Evolutionary conservation across 2,329 filamentous ascomycete genomes (phyloP).

Genomic region (Fusarium chuoi): DNA sequence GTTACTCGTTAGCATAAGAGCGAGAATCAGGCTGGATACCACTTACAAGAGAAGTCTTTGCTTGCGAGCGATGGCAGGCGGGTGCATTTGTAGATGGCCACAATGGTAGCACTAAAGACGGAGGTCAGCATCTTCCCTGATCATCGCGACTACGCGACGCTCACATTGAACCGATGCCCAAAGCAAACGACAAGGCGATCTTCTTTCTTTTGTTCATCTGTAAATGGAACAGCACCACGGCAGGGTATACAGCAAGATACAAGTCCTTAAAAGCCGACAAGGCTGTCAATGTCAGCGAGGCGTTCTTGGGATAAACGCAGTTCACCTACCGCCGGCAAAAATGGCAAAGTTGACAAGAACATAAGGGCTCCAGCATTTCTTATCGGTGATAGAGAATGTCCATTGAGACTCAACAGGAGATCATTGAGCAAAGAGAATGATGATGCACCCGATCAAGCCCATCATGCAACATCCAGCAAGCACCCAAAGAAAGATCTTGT

Average conservation of each 20-base stretch:
- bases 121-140: accelerated
- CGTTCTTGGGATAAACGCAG: accelerated
- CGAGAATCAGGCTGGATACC: accelerated
- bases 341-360: slow-evolving; percentile 54
- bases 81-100: slow-evolving; percentile 51
- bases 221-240: slow-evolving; percentile 49
- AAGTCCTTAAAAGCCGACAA: slow-evolving; percentile 53
- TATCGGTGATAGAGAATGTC: slow-evolving; percentile 48
- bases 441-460: slow-evolving; percentile 49
- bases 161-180: slow-evolving; percentile 54
- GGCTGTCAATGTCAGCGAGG: slow-evolving; percentile 22
- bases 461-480: slow-evolving; percentile 47
- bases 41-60: slow-evolving; percentile 40
- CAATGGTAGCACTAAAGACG: slow-evolving; percentile 32
- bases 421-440: slow-evolving; percentile 57
- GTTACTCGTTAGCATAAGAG: neutral
- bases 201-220: slow-evolving; percentile 55
- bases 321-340: slow-evolving; percentile 50
- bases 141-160: neutral
- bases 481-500: slow-evolving; percentile 51
- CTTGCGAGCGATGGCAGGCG: slow-evolving; percentile 46
- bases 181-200: slow-evolving; percentile 50
- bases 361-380: slow-evolving; percentile 49
- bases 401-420: slow-evolving; percentile 52
- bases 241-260: slow-evolving; percentile 56